Conservation (phyloP, 2,329 filamentous ascomycete species). For the Phyllosticta capitalensis region DNA sequence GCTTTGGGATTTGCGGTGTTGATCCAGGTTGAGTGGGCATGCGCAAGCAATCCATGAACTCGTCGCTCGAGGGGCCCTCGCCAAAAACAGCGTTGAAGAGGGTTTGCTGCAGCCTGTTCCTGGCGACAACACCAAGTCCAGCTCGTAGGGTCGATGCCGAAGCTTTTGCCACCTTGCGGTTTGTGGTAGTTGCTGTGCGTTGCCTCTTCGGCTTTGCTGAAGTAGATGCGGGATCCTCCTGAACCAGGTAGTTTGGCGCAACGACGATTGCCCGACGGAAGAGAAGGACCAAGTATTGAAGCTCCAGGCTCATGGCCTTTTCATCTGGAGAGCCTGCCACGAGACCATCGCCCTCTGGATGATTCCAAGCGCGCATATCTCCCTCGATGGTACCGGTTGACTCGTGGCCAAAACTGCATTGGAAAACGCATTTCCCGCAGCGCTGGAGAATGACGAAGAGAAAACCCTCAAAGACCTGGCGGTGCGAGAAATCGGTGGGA, state of each 20-base stretch:
- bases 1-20: conserved; percentile 24
- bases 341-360: neutral
- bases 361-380: conserved; percentile 18
- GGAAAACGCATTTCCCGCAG: conserved; percentile 30
- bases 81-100: conserved; percentile 37
- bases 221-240: conserved; percentile 6
- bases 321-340: conserved; percentile 9
- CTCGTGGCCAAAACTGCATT: conserved; percentile 29
- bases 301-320: conserved; percentile 23
- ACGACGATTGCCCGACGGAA: conserved; percentile 31
- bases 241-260: conserved; percentile 19
- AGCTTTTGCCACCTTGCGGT: conserved; percentile 19
- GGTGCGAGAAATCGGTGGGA: conserved; percentile 25
- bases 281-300: conserved; percentile 33
- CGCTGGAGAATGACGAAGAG: conserved; percentile 32
- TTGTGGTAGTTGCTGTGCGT: conserved; percentile 9
- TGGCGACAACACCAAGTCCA: conserved; percentile 27
- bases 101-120: conserved; percentile 36
- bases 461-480: conserved; percentile 35
- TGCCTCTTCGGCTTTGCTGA: neutral
- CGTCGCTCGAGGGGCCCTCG: conserved; percentile 22
- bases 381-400: conserved; percentile 19
- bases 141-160: conserved; percentile 20
- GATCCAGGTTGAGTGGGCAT: conserved; percentile 25
- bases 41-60: conserved; percentile 33